Percentiles rank a stretch among this genome's conserved stretches.
Conservation (phyloP, 2,329 filamentous ascomycete genomes). For the Sporothrix sp. region DNA sequence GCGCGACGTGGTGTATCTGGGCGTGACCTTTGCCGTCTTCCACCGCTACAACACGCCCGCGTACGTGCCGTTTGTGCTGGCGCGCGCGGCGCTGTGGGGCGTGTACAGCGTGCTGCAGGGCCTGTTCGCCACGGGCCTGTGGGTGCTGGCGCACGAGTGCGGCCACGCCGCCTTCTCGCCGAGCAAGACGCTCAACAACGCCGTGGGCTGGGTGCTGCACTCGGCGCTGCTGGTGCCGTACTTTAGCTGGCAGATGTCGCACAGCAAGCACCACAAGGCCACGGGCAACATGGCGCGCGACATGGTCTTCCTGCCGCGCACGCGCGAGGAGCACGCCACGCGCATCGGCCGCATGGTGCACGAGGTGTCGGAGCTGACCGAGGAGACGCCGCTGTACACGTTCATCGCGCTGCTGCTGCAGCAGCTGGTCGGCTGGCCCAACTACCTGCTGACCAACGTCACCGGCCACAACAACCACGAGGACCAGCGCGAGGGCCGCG, state of each 20-base stretch:
- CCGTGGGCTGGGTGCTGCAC: constrained; percentile 84
- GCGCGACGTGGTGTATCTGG: constrained; percentile 66
- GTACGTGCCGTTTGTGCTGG: constrained; percentile 59
- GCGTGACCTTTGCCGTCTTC: constrained; percentile 73
- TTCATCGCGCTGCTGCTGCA: constrained; percentile 64
- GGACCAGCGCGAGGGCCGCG: constrained; percentile 83
- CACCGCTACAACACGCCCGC: constrained; percentile 85
- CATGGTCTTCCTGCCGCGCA: constrained; percentile 98
- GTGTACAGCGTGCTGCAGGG: constrained; percentile 75
- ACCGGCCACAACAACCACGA: constrained; percentile 95
- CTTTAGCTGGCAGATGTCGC: constrained; percentile 99
- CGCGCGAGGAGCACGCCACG: constrained; percentile 68
- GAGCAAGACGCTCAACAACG: constrained; percentile 84
- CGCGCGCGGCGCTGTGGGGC: constrained; percentile 55
- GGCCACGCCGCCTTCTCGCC: constrained; percentile 93
- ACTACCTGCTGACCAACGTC: constrained; percentile 85
- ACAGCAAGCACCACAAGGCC: constrained; percentile 99
- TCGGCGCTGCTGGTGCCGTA: constrained; percentile 81
- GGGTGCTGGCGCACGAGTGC: constrained; percentile 97
- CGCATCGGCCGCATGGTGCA: constrained; percentile 65
- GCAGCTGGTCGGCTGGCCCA: constrained; percentile 86
- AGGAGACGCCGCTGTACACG: constrained; percentile 87
- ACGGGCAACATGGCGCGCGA: constrained; percentile 95
- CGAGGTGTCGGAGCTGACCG: constrained; percentile 78
- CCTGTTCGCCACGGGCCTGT: constrained; percentile 84